Evolutionary conservation across 2,329 filamentous ascomycete genomes (phyloP).

Genomic region (Fusarium luffae): DNA sequence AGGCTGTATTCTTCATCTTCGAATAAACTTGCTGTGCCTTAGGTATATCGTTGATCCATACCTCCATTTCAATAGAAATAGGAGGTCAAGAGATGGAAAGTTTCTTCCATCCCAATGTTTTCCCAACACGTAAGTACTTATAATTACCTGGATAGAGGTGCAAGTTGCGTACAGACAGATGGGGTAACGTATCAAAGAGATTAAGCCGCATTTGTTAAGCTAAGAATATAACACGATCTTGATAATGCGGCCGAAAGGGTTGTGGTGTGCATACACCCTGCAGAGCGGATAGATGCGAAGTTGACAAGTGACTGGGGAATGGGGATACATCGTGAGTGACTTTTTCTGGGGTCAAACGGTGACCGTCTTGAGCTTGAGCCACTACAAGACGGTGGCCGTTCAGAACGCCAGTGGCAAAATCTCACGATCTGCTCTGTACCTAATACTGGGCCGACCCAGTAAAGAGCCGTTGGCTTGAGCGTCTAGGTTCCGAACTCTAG

Average conservation of each 20-base stretch:
- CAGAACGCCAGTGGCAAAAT: conserved; percentile 20
- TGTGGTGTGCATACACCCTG: conserved; percentile 14
- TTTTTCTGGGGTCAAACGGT: conserved; percentile 30
- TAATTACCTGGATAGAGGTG: neutral
- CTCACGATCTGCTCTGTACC: conserved; percentile 17
- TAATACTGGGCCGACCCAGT: conserved; percentile 2
- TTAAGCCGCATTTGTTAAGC: neutral
- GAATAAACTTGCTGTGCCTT: neutral
- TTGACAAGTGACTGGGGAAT: conserved; percentile 2
- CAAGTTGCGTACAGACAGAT: neutral
- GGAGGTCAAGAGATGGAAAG: neutral
- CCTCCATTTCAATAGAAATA: neutral
- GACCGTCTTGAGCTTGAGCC: conserved; percentile 17
- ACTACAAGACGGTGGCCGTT: conserved; percentile 34
- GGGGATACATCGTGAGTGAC: conserved; percentile 19
- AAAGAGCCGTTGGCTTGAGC: conserved; percentile 31
- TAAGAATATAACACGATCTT: conserved; percentile 9
- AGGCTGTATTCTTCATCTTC: neutral
- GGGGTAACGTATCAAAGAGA: neutral
- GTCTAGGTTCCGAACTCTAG: conserved; percentile 2
- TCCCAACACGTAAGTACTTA: neutral
- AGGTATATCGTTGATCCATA: neutral
- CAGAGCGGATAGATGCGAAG: conserved; percentile 13
- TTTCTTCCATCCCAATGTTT: neutral
- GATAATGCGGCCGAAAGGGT: conserved; percentile 11